Conservation (phyloP, 208 protist genomes). For the Trichomonas tenax region DNA sequence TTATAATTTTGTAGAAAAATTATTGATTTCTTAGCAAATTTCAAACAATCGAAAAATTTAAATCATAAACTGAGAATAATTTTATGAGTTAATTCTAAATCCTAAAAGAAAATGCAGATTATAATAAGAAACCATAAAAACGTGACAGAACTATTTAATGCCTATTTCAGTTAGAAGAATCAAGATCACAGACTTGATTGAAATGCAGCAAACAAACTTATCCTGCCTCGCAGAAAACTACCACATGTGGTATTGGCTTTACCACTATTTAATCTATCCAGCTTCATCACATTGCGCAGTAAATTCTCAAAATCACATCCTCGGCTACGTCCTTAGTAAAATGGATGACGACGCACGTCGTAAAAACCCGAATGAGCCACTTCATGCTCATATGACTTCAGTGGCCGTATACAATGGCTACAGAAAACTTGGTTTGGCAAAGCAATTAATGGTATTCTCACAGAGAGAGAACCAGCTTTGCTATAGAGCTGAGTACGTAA, state of each 20-base stretch:
- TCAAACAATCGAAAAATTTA: too few species aligned
- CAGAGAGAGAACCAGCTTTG: not conserved
- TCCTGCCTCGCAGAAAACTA: not conserved
- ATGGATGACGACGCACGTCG: not conserved
- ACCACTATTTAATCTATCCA: not conserved
- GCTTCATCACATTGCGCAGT: not conserved
- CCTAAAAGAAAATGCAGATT: too few species aligned
- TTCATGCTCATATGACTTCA: not conserved
- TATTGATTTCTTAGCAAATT: too few species aligned
- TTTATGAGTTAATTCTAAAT: too few species aligned
- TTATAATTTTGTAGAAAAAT: too few species aligned
- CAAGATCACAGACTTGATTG: not conserved
- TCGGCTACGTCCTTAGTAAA: conserved; percentile 1
- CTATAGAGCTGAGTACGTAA: not conserved
- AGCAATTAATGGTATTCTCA: not conserved
- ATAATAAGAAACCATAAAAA: too few species aligned
- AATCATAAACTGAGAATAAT: too few species aligned
- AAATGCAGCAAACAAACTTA: conserved; percentile 8
- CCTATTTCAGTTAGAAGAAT: not conserved
- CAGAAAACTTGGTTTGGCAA: not conserved
- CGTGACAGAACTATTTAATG: not conserved
- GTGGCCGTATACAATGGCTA: conserved; percentile 4
- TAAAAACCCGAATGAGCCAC: not conserved
- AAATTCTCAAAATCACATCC: not conserved
- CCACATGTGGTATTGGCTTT: conserved; percentile 19